Conservation (phyloP, 2,329 filamentous ascomycete genomes). For the Dothistroma pini region DNA sequence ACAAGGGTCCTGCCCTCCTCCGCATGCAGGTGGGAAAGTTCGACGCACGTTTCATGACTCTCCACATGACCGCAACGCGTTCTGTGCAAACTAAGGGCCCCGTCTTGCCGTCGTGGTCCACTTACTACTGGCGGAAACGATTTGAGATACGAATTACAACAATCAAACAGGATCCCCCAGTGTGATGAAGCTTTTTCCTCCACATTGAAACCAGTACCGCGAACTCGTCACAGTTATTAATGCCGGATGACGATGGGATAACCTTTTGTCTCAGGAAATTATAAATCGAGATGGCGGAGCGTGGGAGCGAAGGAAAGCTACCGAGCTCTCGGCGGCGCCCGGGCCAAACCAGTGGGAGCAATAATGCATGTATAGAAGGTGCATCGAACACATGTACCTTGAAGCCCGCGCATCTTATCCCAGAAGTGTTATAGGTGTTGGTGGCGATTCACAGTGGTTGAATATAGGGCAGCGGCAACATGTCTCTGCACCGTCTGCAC, state of each 20-base stretch:
- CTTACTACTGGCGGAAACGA: background rate
- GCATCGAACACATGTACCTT: background rate
- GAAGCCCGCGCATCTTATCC: background rate
- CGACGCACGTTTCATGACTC: slow-evolving; percentile 4
- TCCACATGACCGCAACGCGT: background rate
- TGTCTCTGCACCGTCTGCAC: background rate
- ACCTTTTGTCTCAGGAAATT: background rate
- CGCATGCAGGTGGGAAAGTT: background rate
- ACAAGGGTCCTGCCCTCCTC: background rate
- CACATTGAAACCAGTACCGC: background rate
- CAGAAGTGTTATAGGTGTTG: background rate
- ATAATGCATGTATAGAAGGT: background rate
- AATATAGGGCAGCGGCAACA: background rate
- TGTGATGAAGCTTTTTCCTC: background rate
- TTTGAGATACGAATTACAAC: background rate
- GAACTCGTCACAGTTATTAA: too few species aligned
- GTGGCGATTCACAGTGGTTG: slow-evolving; percentile 1
- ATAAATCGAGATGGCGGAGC: too few species aligned
- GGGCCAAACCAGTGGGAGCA: background rate
- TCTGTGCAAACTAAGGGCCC: background rate
- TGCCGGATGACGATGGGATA: background rate
- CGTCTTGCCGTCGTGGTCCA: too few species aligned
- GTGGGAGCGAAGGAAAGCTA: background rate
- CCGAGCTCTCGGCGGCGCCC: background rate
- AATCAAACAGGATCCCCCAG: background rate